Evolutionary conservation across 257 asterid species (phyloP).

Genomic region (Solanum medicagineum): DNA sequence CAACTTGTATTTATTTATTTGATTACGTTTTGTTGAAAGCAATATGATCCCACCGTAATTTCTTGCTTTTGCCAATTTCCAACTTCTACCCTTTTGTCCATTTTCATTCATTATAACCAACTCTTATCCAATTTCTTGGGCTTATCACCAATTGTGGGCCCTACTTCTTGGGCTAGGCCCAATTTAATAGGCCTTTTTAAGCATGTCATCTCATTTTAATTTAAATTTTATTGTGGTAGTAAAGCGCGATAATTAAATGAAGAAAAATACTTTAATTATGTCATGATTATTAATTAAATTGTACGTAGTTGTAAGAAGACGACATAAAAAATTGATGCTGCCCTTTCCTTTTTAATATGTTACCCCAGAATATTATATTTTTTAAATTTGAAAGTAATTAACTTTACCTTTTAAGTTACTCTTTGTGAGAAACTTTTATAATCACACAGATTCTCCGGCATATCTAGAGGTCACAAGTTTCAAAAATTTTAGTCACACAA

Average conservation of each 20-base stretch:
- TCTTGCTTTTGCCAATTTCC: slow-evolving; percentile 5
- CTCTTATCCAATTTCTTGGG: slow-evolving; percentile 6
- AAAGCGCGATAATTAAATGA: background rate
- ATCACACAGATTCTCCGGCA: background rate
- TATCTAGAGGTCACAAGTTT: background rate
- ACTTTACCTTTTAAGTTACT: too few species aligned
- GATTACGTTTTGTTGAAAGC: slow-evolving; percentile 1
- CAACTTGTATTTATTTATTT: slow-evolving; percentile 6
- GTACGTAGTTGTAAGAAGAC: background rate
- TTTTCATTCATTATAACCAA: background rate
- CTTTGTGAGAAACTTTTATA: background rate
- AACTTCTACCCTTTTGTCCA: background rate
- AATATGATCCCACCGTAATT: slow-evolving; percentile 6
- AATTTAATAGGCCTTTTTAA: background rate
- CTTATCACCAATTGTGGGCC: background rate
- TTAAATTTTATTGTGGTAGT: background rate
- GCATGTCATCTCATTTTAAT: background rate
- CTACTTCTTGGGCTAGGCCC: background rate
- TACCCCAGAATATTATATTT: background rate
- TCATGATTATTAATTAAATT: background rate
- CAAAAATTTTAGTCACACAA: background rate
- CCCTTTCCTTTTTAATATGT: background rate
- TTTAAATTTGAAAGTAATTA: background rate
- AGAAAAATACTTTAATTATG: background rate
- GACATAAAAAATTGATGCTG: background rate